A percentile compares a stretch with the other conserved stretches of the same genome.
Conservation (phyloP, 78 protist genomes). For the Dictyostelium purpureum region DNA sequence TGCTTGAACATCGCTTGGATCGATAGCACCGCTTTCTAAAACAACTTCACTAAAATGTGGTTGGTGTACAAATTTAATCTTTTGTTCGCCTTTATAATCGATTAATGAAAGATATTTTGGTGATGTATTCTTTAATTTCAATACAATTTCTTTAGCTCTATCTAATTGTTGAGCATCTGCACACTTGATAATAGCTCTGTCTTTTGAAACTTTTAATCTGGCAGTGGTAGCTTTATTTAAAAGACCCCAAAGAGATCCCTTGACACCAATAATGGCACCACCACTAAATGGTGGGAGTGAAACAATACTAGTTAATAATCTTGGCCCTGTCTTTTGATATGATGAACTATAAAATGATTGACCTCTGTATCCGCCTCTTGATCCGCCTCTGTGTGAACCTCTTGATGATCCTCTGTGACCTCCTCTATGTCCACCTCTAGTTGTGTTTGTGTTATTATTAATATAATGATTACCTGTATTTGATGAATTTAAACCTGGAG, state of each 20-base stretch:
- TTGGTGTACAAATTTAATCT: conserved; percentile 60
- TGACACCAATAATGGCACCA: conserved; percentile 75
- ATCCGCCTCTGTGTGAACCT: conserved; percentile 31
- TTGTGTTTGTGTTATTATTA: not conserved
- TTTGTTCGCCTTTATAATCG: conserved; percentile 75
- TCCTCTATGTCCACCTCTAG: conserved; percentile 11
- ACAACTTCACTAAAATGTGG: conserved; percentile 38
- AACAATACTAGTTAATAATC: conserved; percentile 13
- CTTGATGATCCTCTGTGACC: conserved; percentile 15
- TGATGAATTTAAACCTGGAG: not conserved
- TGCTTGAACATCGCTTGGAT: not conserved
- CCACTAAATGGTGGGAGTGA: conserved; percentile 57
- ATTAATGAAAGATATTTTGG: conserved; percentile 65
- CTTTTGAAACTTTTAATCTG: conserved; percentile 48
- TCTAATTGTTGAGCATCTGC: conserved; percentile 74
- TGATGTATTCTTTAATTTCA: conserved; percentile 62
- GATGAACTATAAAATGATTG: conserved; percentile 19
- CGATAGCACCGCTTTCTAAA: conserved; percentile 3
- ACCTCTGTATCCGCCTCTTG: conserved; percentile 42
- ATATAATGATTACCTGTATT: not conserved
- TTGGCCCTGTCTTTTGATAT: conserved; percentile 19
- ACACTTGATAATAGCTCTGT: conserved; percentile 51
- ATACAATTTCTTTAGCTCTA: conserved; percentile 74
- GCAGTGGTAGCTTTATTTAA: conserved; percentile 73
- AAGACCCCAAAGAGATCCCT: conserved; percentile 73